phyloP scores from a whole-genome alignment of 495 filamentous ascomycete genomes.

The Aspergillus asperescens region DNA sequence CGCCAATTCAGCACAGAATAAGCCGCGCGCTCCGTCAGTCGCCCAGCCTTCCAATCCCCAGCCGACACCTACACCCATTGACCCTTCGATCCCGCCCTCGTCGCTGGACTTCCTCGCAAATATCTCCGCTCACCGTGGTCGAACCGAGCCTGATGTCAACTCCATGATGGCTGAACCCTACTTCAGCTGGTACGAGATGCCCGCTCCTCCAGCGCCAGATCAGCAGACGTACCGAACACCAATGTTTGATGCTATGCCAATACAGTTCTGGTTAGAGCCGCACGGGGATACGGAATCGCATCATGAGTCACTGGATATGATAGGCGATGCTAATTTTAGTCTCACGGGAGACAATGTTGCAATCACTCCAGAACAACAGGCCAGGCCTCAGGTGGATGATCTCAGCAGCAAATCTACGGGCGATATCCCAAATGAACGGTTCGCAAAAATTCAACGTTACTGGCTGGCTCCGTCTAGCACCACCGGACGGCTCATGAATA shows the following conservation, averaged over 20 bases:
- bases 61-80: constrained; percentile 16
- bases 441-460: constrained; percentile 45
- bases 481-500: constrained; percentile 44
- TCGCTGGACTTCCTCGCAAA: constrained; percentile 39
- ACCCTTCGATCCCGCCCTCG: constrained; percentile 26
- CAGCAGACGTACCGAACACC: constrained; percentile 22
- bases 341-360: constrained; percentile 26
- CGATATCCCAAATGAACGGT: constrained; percentile 45
- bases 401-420: constrained; percentile 25
- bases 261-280: constrained; percentile 40
- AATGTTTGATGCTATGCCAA: constrained; percentile 28
- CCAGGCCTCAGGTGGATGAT: constrained; percentile 26
- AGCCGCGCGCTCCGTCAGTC: constrained; percentile 14
- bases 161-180: constrained; percentile 34
- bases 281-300: constrained; percentile 35
- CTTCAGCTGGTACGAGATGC: constrained; percentile 34
- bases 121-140: constrained; percentile 36
- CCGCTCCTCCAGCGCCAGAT: constrained; percentile 16
- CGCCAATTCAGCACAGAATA: constrained; percentile 22
- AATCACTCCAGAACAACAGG: constrained; percentile 22
- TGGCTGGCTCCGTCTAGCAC: constrained; percentile 44
- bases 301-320: constrained; percentile 32
- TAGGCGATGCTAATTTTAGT: constrained; percentile 29
- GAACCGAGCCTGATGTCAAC: constrained; percentile 29
- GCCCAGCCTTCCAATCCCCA: constrained; percentile 21